Evolutionary conservation across 805 yeast species (phyloP).

Genomic region (Yamadazyma kitorensis): DNA sequence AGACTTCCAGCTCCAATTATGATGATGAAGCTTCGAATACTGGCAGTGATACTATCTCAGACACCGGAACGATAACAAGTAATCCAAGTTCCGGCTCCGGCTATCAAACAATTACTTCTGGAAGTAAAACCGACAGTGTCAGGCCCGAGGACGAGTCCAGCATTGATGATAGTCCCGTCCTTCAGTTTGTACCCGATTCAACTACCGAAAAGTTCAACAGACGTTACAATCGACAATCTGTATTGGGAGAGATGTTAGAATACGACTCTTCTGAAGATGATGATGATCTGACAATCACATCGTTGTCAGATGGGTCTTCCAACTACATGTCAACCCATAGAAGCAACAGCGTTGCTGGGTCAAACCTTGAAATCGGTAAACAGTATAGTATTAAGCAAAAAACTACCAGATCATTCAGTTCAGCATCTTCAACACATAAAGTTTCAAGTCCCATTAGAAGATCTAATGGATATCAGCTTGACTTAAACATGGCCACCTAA

Average conservation of each 20-base stretch:
- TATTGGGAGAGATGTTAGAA: constrained; percentile 45
- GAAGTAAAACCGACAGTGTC: not conserved
- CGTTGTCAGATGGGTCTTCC: not conserved
- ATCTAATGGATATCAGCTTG: constrained; percentile 7
- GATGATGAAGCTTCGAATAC: not conserved
- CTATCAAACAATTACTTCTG: constrained; percentile 5
- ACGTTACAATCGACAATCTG: constrained; percentile 34
- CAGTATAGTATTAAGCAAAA: constrained; percentile 11
- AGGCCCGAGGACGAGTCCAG: not conserved
- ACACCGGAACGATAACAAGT: constrained; percentile 5
- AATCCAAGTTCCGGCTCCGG: not conserved
- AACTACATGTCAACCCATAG: not conserved
- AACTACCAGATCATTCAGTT: constrained; percentile 10
- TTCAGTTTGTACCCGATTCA: constrained; percentile 9
- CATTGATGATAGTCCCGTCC: constrained; percentile 2
- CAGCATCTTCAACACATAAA: constrained; percentile 9
- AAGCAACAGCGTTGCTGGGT: constrained; percentile 4
- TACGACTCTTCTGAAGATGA: constrained; percentile 28
- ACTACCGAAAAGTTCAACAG: constrained; percentile 23
- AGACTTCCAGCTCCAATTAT: not conserved
- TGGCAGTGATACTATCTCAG: constrained; percentile 11
- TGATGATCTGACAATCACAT: constrained; percentile 5
- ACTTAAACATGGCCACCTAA: constrained; percentile 9
- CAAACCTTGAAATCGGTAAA: constrained; percentile 7
- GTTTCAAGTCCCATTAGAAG: constrained; percentile 11